Percentiles rank a stretch among this genome's conserved stretches.
Conservation (phyloP, 805 yeast species). For the Candida nemodendra region DNA sequence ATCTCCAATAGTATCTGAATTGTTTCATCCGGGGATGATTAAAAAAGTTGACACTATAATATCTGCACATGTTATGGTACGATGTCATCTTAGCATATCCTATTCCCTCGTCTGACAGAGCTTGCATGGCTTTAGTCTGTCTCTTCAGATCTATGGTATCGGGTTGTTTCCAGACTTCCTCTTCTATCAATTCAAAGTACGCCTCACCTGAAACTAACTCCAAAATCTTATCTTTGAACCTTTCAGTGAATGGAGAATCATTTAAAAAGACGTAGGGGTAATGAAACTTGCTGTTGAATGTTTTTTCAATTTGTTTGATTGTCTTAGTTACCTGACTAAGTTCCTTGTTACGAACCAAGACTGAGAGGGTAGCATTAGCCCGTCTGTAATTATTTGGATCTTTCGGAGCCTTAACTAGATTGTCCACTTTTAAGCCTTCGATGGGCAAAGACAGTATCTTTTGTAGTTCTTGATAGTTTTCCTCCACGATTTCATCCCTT, state of each 20-base stretch:
- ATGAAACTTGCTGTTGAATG: slow-evolving; percentile 65
- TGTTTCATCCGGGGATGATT: slow-evolving; percentile 60
- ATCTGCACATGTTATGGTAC: slow-evolving; percentile 85
- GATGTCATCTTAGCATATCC: slow-evolving; percentile 62
- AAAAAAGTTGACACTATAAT: slow-evolving; percentile 64
- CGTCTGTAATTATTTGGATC: slow-evolving; percentile 30
- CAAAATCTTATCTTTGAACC: slow-evolving; percentile 48
- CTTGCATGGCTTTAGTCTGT: slow-evolving; percentile 37
- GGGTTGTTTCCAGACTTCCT: slow-evolving; percentile 49
- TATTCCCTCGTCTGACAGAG: slow-evolving; percentile 36
- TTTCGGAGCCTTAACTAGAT: slow-evolving; percentile 30
- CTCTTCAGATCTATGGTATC: slow-evolving; percentile 35
- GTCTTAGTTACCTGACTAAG: slow-evolving; percentile 46
- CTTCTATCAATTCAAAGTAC: slow-evolving; percentile 52
- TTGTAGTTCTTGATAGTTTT: slow-evolving; percentile 40
- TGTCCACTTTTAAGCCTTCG: slow-evolving; percentile 46
- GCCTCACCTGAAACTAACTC: slow-evolving; percentile 41
- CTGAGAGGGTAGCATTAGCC: slow-evolving; percentile 76
- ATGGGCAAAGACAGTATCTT: slow-evolving; percentile 38
- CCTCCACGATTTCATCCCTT: slow-evolving; percentile 33
- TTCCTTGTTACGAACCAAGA: slow-evolving; percentile 73
- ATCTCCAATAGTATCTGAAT: slow-evolving; percentile 74
- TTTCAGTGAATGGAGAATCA: slow-evolving; percentile 61
- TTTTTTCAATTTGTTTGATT: slow-evolving; percentile 57
- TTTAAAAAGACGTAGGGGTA: slow-evolving; percentile 83